These are phyloP conservation scores for Calonectria ilicicola DNA, from an alignment of 2,329 filamentous ascomycete species.

Conservation along the genomic window DNA sequence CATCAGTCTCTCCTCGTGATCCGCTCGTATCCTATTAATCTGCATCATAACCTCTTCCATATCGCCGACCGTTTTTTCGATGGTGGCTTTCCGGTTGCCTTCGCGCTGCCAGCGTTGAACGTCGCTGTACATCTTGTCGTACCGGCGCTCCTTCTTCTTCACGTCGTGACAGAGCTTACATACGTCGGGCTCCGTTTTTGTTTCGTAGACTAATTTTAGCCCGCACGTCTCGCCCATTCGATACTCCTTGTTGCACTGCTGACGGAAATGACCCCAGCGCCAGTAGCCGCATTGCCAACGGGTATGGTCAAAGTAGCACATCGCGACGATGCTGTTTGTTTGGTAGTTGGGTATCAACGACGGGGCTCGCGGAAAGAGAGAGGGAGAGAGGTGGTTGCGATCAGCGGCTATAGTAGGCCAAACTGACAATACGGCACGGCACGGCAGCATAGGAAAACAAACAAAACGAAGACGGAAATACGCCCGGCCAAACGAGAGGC, in stretches of 20 bases:
- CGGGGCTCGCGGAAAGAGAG: constrained; percentile 15
- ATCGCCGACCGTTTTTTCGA: constrained; percentile 77
- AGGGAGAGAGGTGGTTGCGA: not conserved
- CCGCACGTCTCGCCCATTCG: constrained; percentile 97
- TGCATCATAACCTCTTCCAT: constrained; percentile 75
- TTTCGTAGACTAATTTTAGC: constrained; percentile 87
- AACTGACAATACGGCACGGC: not conserved
- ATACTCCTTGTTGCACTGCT: constrained; percentile 95
- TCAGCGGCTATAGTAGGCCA: not conserved
- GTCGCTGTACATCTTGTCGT: constrained; percentile 79
- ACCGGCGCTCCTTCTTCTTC: constrained; percentile 83
- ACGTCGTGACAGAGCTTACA: constrained; percentile 93
- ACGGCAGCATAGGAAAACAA: not conserved
- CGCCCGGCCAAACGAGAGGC: not conserved
- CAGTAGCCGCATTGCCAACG: constrained; percentile 89
- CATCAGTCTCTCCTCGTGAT: constrained; percentile 52
- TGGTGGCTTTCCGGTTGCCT: constrained; percentile 78
- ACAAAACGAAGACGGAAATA: not conserved
- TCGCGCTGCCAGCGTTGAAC: constrained; percentile 83
- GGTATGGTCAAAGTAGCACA: constrained; percentile 98
- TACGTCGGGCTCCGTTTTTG: constrained; percentile 70
- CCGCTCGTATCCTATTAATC: constrained; percentile 60
- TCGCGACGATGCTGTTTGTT: constrained; percentile 54
- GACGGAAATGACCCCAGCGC: constrained; percentile 93
- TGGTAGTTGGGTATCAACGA: constrained; percentile 26